Percentiles rank a stretch among this genome's conserved stretches.
phyloP scores from a whole-genome alignment of 306 rosid species.

The Cucumis melo region DNA sequence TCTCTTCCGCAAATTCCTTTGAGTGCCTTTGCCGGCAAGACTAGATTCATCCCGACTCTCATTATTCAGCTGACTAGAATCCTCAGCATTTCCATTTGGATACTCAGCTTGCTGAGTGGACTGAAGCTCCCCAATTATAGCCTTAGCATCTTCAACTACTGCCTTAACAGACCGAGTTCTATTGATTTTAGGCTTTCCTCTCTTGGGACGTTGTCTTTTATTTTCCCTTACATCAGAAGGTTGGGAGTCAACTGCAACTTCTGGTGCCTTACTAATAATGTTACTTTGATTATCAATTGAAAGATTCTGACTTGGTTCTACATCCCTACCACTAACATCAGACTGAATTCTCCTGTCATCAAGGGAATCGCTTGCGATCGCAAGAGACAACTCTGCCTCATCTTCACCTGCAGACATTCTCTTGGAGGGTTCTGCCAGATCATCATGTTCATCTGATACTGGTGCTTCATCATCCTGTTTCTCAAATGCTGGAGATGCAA shows the following conservation, averaged over 20 bases:
- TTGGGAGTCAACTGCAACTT: conserved; percentile 34
- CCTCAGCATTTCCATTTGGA: conserved; percentile 62
- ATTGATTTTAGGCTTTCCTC: conserved; percentile 34
- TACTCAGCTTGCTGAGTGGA: conserved; percentile 33
- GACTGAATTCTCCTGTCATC: conserved; percentile 38
- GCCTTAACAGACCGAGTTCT: conserved; percentile 49
- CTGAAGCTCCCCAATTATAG: conserved; percentile 46
- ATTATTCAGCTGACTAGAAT: conserved; percentile 36
- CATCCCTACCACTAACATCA: conserved; percentile 42
- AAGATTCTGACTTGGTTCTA: conserved; percentile 39
- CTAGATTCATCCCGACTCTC: conserved; percentile 36
- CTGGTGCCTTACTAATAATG: conserved; percentile 39
- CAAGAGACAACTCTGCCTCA: conserved; percentile 58
- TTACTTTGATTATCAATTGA: conserved; percentile 55
- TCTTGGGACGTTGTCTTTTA: conserved; percentile 24
- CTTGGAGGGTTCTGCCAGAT: conserved; percentile 28
- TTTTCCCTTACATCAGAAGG: conserved; percentile 35
- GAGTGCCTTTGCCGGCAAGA: conserved; percentile 22
- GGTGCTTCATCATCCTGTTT: conserved; percentile 27
- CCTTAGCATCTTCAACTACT: conserved; percentile 63
- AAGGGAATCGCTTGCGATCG: conserved; percentile 59
- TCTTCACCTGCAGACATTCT: conserved; percentile 31
- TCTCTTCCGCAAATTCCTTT: conserved; percentile 41
- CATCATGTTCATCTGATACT: conserved; percentile 17
- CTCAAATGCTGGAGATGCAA: conserved; percentile 29